These are phyloP conservation scores for Oryza rufipogon DNA, from an alignment of 176 grass and related monocot species.

Conservation along the genomic window DNA sequence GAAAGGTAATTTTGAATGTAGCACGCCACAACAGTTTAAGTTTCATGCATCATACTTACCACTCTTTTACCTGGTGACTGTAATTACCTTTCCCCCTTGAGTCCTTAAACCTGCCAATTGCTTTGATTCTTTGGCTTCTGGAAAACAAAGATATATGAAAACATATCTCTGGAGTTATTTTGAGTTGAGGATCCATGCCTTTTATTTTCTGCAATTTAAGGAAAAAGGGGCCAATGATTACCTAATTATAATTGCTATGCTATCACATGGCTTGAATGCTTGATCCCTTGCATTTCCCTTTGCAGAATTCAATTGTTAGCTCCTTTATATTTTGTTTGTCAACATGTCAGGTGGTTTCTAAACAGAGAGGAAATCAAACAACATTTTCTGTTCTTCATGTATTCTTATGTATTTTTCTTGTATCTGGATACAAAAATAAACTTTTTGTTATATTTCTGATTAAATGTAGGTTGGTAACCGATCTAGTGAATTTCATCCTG, in stretches of 20 bases:
- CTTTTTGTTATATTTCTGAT: constrained; percentile 24
- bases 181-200: not conserved
- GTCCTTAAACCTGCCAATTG: not conserved
- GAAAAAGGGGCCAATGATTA: constrained; percentile 6
- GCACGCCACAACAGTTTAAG: not conserved
- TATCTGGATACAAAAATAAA: constrained; percentile 30
- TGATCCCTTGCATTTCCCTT: not conserved
- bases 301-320: constrained; percentile 18
- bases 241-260: constrained; percentile 9
- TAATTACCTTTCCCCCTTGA: not conserved
- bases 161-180: not conserved
- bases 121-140: constrained; percentile 28
- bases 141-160: not conserved
- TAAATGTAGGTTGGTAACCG: constrained; percentile 89
- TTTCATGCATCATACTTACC: constrained; percentile 7
- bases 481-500: constrained; percentile 99
- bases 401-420: constrained; percentile 9
- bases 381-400: constrained; percentile 19
- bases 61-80: not conserved
- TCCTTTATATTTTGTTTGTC: constrained; percentile 7
- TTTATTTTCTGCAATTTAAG: not conserved
- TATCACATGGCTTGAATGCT: constrained; percentile 7
- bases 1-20: constrained; percentile 68
- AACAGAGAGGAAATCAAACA: constrained; percentile 8
- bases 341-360: constrained; percentile 11